These are phyloP conservation scores for Metschnikowia dekortorum DNA, from an alignment of 805 yeast species.

Conservation along the genomic window DNA sequence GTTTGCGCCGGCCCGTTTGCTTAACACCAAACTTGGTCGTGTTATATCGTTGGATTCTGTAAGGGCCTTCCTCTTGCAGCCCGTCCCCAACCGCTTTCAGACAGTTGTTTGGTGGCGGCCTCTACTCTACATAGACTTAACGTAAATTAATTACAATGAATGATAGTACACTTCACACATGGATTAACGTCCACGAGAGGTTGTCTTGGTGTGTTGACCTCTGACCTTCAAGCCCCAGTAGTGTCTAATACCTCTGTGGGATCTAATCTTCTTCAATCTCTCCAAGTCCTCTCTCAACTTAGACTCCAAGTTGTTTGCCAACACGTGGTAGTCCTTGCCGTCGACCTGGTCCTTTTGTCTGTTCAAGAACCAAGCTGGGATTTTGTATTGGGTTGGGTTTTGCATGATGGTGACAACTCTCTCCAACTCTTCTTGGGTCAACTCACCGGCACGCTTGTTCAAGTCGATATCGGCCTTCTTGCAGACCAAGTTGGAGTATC, in stretches of 20 bases:
- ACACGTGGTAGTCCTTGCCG: slow-evolving; percentile 98
- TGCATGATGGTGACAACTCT: slow-evolving; percentile 99
- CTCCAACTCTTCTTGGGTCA: slow-evolving; percentile 99
- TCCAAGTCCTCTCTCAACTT: slow-evolving; percentile 99
- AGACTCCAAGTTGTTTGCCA: slow-evolving; percentile 98
- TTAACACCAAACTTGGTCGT: too few species aligned
- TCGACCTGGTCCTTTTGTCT: slow-evolving; percentile 98
- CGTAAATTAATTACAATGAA: slow-evolving; percentile 21
- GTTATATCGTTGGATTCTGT: too few species aligned
- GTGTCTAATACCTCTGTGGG: slow-evolving; percentile 99
- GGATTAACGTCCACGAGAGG: slow-evolving; percentile 80
- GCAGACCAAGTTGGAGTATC: slow-evolving; percentile 99
- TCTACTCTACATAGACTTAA: slow-evolving; percentile 4
- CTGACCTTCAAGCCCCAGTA: slow-evolving; percentile 99
- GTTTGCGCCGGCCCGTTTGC: too few species aligned
- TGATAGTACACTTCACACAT: slow-evolving; percentile 2
- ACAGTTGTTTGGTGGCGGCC: too few species aligned
- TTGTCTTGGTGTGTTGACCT: slow-evolving; percentile 99
- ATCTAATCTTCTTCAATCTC: slow-evolving; percentile 99
- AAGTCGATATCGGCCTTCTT: slow-evolving; percentile 99
- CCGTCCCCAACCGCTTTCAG: too few species aligned
- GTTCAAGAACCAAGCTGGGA: slow-evolving; percentile 97
- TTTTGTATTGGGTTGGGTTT: slow-evolving; percentile 98
- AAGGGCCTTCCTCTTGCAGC: too few species aligned
- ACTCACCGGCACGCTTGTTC: slow-evolving; percentile 99